phyloP scores from a whole-genome alignment of 306 rosid genomes.

The Trifolium repens region DNA sequence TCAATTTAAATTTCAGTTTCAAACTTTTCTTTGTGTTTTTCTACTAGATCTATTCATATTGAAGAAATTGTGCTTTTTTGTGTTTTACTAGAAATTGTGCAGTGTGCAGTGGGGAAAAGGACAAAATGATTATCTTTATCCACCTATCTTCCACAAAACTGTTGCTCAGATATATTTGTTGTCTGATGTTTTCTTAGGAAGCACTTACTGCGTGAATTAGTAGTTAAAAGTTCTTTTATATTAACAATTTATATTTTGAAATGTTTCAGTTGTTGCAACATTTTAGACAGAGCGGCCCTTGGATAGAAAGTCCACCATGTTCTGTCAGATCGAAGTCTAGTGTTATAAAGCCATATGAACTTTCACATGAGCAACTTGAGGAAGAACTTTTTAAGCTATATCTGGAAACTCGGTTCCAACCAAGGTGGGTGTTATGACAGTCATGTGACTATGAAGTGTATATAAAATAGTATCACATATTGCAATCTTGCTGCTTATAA shows the following conservation, averaged over 20 bases:
- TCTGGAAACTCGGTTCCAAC: constrained; percentile 64
- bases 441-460: not conserved
- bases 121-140: not conserved
- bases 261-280: constrained; percentile 64
- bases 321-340: constrained; percentile 15
- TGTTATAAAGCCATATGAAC: constrained; percentile 43
- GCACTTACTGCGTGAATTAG: not conserved
- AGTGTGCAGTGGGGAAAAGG: not conserved
- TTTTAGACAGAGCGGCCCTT: constrained; percentile 71
- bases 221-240: not conserved
- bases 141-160: constrained; percentile 25
- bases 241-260: constrained; percentile 41
- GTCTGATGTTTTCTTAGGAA: constrained; percentile 21
- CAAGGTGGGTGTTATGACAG: constrained; percentile 55
- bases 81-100: not conserved
- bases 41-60: not conserved
- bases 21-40: constrained; percentile 22
- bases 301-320: constrained; percentile 53
- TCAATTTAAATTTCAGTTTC: constrained; percentile 36
- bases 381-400: constrained; percentile 60
- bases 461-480: constrained; percentile 6
- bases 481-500: not conserved
- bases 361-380: constrained; percentile 52
- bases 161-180: constrained; percentile 10
- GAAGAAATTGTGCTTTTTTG: constrained; percentile 4